Conservation (phyloP, 2,329 filamentous ascomycete species). For the Penicillium sp. region DNA sequence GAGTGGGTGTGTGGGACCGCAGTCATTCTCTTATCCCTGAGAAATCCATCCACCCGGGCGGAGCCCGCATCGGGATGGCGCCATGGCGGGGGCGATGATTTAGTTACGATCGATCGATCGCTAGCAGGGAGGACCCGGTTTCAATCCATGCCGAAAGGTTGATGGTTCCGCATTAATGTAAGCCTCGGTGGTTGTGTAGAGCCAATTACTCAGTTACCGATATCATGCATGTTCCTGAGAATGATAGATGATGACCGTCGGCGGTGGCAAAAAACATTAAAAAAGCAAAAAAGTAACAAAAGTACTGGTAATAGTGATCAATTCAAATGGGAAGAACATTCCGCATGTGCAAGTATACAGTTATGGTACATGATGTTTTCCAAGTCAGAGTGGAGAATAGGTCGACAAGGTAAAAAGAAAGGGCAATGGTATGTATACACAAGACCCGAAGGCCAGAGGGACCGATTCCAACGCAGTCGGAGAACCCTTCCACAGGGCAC, state of each 20-base stretch:
- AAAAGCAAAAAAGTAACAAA: not conserved
- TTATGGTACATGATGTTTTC: constrained; percentile 26
- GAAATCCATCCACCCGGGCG: constrained; percentile 14
- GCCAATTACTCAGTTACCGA: not conserved
- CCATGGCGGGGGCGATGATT: constrained; percentile 24
- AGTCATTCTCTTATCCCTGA: not conserved
- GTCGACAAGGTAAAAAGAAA: constrained; percentile 3
- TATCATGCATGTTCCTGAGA: not conserved
- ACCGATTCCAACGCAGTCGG: not conserved
- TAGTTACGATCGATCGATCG: constrained; percentile 3
- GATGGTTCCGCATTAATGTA: not conserved
- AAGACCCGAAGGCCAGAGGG: constrained; percentile 14
- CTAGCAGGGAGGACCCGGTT: not conserved
- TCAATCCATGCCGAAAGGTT: not conserved
- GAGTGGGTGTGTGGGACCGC: not conserved
- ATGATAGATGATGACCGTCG: not conserved
- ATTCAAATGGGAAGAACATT: constrained; percentile 7
- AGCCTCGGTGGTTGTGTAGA: not conserved
- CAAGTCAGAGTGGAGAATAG: constrained; percentile 26
- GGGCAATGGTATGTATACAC: constrained; percentile 22
- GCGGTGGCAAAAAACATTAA: constrained; percentile 20
- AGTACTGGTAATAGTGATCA: not conserved
- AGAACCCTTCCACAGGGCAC: not conserved
- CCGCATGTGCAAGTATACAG: constrained; percentile 23
- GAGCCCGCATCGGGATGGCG: constrained; percentile 22